phyloP scores from a whole-genome alignment of 129 eudicot species.

The Flaveria ramosissima region DNA sequence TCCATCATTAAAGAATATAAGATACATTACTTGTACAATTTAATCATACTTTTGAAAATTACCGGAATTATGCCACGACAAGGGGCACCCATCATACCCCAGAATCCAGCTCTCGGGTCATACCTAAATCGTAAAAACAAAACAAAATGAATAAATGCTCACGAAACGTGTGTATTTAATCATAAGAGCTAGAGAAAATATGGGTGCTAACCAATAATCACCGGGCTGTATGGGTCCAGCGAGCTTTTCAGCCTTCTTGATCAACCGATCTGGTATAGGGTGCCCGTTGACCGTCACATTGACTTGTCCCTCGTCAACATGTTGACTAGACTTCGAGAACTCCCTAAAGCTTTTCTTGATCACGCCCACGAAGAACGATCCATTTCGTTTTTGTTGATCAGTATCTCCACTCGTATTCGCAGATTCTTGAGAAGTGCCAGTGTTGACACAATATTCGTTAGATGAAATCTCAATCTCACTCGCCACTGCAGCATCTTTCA shows the following conservation, averaged over 20 bases:
- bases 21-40: too few relatives aligned
- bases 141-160: not conserved
- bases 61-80: slow-evolving; percentile 98
- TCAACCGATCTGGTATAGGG: slow-evolving; percentile 68
- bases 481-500: slow-evolving; percentile 65
- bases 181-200: slow-evolving; percentile 11
- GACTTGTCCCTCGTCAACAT: slow-evolving; percentile 45
- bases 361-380: slow-evolving; percentile 56
- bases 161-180: not conserved
- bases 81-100: slow-evolving; percentile 97
- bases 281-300: slow-evolving; percentile 82
- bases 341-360: slow-evolving; percentile 69
- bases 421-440: slow-evolving; percentile 70
- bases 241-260: slow-evolving; percentile 82
- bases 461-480: slow-evolving; percentile 85
- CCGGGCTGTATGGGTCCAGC: slow-evolving; percentile 90
- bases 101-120: slow-evolving; percentile 91
- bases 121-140: slow-evolving; percentile 53
- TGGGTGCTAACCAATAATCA: slow-evolving; percentile 73
- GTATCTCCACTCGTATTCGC: slow-evolving; percentile 55
- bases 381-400: slow-evolving; percentile 53
- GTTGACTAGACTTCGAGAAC: slow-evolving; percentile 49
- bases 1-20: not conserved
- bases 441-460: slow-evolving; percentile 67
- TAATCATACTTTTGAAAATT: slow-evolving; percentile 15